A percentile compares a stretch with the other conserved stretches of the same genome.
These are phyloP conservation scores for Scheffersomyces amazonensis DNA, from an alignment of 805 yeast species.

Conservation along the genomic window DNA sequence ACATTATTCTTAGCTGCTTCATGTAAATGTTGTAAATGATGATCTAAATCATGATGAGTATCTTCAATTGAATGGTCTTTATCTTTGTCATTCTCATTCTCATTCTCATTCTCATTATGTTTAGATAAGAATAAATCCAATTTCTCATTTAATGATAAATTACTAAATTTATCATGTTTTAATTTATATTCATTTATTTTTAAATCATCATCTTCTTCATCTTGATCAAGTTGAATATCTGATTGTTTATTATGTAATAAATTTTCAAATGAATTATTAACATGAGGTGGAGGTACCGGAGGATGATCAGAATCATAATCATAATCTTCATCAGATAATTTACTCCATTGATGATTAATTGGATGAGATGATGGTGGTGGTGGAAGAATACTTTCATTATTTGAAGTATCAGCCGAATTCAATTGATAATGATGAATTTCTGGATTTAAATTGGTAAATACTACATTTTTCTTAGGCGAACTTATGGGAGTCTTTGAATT, in stretches of 20 bases:
- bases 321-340: slow-evolving; percentile 10
- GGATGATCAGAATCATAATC: slow-evolving; percentile 19
- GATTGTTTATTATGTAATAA: slow-evolving; percentile 2
- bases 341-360: slow-evolving; percentile 19
- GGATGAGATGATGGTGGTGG: slow-evolving; percentile 4
- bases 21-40: slow-evolving; percentile 30
- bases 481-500: slow-evolving; percentile 14
- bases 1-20: slow-evolving; percentile 23
- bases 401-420: slow-evolving; percentile 4
- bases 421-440: slow-evolving; percentile 29
- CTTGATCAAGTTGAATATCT: background rate
- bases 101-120: slow-evolving; percentile 2
- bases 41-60: slow-evolving; percentile 24
- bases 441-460: slow-evolving; percentile 25
- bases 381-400: background rate
- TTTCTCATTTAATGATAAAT: slow-evolving; percentile 42
- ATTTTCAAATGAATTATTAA: slow-evolving; percentile 7
- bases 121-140: slow-evolving; percentile 37
- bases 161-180: slow-evolving; percentile 22
- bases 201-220: slow-evolving; percentile 14
- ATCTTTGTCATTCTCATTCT: background rate
- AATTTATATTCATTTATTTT: slow-evolving; percentile 15
- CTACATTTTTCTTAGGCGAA: slow-evolving; percentile 41
- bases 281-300: slow-evolving; percentile 29
- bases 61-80: slow-evolving; percentile 1